Evolutionary conservation across 345 rosid genomes (phyloP).

Genomic region (Melaleuca alternifolia): DNA sequence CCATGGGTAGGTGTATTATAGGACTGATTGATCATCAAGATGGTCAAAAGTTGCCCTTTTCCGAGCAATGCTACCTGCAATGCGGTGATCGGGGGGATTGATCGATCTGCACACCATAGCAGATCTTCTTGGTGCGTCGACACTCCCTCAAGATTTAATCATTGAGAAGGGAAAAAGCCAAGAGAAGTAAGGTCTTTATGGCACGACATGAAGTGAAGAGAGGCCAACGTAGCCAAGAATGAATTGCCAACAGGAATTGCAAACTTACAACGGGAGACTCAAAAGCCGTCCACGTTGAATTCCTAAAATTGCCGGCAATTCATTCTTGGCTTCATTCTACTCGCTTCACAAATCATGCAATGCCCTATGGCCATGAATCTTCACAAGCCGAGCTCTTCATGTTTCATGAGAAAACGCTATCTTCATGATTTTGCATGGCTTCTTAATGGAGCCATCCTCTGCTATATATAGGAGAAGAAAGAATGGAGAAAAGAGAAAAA

Average conservation of each 20-base stretch:
- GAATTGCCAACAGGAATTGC: background rate
- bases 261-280: background rate
- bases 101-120: background rate
- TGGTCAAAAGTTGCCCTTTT: background rate
- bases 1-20: too few relatives aligned
- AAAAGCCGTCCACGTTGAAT: background rate
- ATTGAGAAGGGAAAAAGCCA: background rate
- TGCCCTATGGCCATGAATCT: background rate
- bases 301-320: background rate
- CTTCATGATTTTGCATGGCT: background rate
- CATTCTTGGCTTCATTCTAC: background rate
- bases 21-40: background rate
- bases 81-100: background rate
- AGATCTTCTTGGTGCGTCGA: background rate
- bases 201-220: background rate
- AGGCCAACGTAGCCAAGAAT: background rate
- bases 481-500: background rate
- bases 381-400: background rate
- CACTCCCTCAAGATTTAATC: background rate
- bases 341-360: background rate
- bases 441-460: background rate
- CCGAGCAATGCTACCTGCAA: background rate
- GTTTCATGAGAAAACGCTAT: background rate
- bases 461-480: background rate
- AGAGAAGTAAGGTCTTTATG: background rate